phyloP scores from a whole-genome alignment of 495 filamentous ascomycete genomes.

The Darksidea phi region DNA sequence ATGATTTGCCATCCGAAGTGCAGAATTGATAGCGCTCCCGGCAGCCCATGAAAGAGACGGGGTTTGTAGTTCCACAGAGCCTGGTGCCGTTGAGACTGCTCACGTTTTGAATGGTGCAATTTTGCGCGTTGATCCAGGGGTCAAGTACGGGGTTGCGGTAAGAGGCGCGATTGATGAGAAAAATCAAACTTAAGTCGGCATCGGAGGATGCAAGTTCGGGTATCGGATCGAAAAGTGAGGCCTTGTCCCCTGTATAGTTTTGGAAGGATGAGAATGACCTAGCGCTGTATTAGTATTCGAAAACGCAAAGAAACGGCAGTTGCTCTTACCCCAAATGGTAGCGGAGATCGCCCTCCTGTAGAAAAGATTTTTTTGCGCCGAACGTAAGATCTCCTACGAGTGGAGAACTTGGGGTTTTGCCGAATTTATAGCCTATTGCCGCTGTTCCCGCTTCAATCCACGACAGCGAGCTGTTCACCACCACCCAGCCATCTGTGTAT shows the following conservation, averaged over 20 bases:
- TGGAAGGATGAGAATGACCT: slow-evolving; percentile 1
- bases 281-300: too few relatives aligned
- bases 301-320: too few relatives aligned
- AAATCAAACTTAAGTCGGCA: slow-evolving; percentile 8
- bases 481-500: slow-evolving; percentile 13
- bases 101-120: not conserved
- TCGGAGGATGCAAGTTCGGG: slow-evolving; percentile 2
- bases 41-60: slow-evolving; percentile 18
- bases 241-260: slow-evolving; percentile 1
- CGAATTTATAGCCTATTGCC: slow-evolving; percentile 1
- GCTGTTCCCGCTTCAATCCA: not conserved
- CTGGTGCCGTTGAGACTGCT: not conserved
- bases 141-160: slow-evolving; percentile 9
- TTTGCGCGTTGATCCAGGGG: slow-evolving; percentile 10
- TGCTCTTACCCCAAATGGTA: too few relatives aligned
- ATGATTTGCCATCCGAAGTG: not conserved
- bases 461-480: too few relatives aligned
- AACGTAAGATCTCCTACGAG: too few relatives aligned
- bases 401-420: too few relatives aligned
- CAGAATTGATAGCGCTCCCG: slow-evolving; percentile 28
- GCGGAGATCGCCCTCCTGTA: too few relatives aligned
- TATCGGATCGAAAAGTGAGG: slow-evolving; percentile 13
- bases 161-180: slow-evolving; percentile 1
- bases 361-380: too few relatives aligned
- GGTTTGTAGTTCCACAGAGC: not conserved